Conservation (phyloP, 2,329 filamentous ascomycete genomes). For the Ciborinia camelliae region DNA sequence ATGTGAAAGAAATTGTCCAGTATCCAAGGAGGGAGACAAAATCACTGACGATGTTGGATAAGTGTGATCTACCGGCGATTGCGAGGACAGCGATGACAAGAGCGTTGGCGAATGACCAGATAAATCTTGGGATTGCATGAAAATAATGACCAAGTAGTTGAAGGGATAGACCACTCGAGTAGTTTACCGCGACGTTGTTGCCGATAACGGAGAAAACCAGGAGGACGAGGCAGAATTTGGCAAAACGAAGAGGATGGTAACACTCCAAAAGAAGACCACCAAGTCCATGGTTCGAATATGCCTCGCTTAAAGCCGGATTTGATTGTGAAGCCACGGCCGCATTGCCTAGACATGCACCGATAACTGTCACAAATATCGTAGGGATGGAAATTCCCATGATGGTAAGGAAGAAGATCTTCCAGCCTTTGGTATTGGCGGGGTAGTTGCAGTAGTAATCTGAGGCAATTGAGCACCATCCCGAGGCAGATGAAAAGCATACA, state of each 20-base stretch:
- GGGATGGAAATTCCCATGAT: constrained; percentile 33
- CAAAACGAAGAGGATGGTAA: constrained; percentile 46
- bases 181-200: constrained; percentile 36
- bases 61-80: constrained; percentile 32
- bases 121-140: constrained; percentile 37
- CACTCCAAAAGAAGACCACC: constrained; percentile 47
- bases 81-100: constrained; percentile 33
- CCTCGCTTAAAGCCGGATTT: constrained; percentile 41
- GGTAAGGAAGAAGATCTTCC: constrained; percentile 36
- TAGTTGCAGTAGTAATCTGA: constrained; percentile 38
- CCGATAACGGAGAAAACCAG: constrained; percentile 36
- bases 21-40: constrained; percentile 36
- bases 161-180: constrained; percentile 35
- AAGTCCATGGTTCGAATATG: constrained; percentile 44
- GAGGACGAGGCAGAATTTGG: constrained; percentile 45
- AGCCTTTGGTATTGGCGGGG: constrained; percentile 34
- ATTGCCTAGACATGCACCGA: constrained; percentile 44
- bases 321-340: constrained; percentile 37
- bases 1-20: constrained; percentile 36
- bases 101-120: constrained; percentile 36
- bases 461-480: constrained; percentile 36
- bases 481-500: constrained; percentile 34
- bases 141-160: constrained; percentile 36
- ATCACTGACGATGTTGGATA: constrained; percentile 34
- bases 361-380: constrained; percentile 43